Base-by-base conservation (phyloP, 371 early-diverging fungal species). In the Vairimorpha ceranae region DNA sequence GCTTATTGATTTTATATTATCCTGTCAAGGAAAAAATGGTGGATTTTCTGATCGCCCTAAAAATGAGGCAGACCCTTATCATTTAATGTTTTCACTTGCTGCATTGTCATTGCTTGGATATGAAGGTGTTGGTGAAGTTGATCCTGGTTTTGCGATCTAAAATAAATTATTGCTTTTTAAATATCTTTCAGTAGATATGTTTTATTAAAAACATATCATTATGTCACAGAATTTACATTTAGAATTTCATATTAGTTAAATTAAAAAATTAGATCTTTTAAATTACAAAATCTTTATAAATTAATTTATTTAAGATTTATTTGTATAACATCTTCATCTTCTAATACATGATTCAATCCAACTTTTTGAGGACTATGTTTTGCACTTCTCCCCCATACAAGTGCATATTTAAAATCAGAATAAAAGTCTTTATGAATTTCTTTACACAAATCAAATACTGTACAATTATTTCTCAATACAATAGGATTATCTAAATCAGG, bases 21-120 rank as follows among this genome's bases (percentile, higher is more conserved):
- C 85, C 0, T 88, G 92, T 12, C 93, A 95, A 85, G 56, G 86
- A 8, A 89, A 89, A 25, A 77, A 85, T n/a, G 97, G 97, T 36
- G 96, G 96, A 7, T 91, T 96, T 72, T 88, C 93, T 10, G 96
- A 98, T 85, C 86, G 94, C 25, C 90, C 90, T 15, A 93, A 91
- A 2, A 89, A 95, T 76, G 85, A 90, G 78, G 88, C 91, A 0
- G 95, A 96, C 83, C 90, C 97, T 0, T 95, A 92, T 80, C 97
- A 98, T 80, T 94, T 95, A 0, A 76, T 90, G 32, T 96, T 94
- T 88, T 94, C 96, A 21, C 83, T 98, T 35, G 88, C 90, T 6
- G 92, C 88, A 76, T 61, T 75, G 0, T 63, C 60, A 45, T 59
- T 82, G 23, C 51, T 78, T 8, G 73, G 76, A 7, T 52, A 74